Base-by-base conservation (phyloP, 768 basidiomycete genomes). In the Pleurotus tuber-regium region DNA sequence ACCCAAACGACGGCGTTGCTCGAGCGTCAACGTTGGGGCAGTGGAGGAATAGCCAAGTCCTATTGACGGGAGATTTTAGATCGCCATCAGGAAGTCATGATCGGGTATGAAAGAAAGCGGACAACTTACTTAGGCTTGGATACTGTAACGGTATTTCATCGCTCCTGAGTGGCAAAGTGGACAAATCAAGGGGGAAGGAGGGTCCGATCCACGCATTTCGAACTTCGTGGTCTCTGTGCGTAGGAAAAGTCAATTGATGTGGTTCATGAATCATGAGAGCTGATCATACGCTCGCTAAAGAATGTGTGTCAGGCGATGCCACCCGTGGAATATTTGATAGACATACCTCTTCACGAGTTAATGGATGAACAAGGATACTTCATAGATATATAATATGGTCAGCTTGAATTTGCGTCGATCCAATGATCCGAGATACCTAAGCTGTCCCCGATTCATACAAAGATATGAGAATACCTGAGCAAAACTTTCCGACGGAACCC, bases 401-500 rank as follows among this genome's bases (percentile, higher is more conserved):
- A 21, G 47, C 4, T 41, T 44, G 35, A 23, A 39, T 43, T n/a
- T n/a, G n/a, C n/a, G 38, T n/a, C 5, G 31, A 19, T 14, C 18
- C 49, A 24, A 41, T 48, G 14, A 43, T 7, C 8, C 10, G 11
- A 29, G 59, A 36, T 56, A 89, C 88, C 88, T 90, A 26, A 90
- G 66, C 28, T 76, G 61, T 4, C 87, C 88, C 36, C 83, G 75
- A 61, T 91, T 78, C 65, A 83, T 63, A 57, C 78, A 82, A 12
- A 91, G 72, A 54, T 89, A 91, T 8, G 87, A 89, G 62, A 82
- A 91, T n/a, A 91, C 83, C 0, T 84, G 74, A 0, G 78, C 67
- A 60, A 91, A 91, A 2, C 87, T 86, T 56, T 88, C 84, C 0
- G 79, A 74, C 1, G 89, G 89, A 21, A 76, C 83, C 89, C 89